phyloP scores from a whole-genome alignment of 257 asterid species.

The Solanum arcanum region DNA sequence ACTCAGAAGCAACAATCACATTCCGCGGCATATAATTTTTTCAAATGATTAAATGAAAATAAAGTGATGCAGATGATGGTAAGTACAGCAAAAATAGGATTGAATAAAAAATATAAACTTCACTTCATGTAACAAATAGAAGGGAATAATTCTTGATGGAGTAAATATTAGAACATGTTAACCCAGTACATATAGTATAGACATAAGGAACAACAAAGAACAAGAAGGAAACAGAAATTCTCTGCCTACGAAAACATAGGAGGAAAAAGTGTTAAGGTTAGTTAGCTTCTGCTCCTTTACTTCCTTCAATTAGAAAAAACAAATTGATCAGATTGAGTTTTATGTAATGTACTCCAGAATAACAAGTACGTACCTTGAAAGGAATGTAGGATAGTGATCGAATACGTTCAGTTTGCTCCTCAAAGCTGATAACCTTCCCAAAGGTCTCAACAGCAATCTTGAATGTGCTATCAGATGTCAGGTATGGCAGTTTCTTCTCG shows the following conservation, averaged over 20 bases:
- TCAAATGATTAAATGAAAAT: not conserved
- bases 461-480: slow-evolving; percentile 63
- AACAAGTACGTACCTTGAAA: slow-evolving; percentile 44
- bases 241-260: not conserved
- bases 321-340: not conserved
- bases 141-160: not conserved
- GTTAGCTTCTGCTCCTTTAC: not conserved
- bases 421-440: slow-evolving; percentile 67
- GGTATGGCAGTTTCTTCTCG: slow-evolving; percentile 56
- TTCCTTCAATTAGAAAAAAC: not conserved
- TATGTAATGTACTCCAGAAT: not conserved
- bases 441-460: slow-evolving; percentile 67
- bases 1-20: not conserved
- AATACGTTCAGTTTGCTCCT: slow-evolving; percentile 67
- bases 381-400: slow-evolving; percentile 59
- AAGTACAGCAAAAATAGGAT: not conserved
- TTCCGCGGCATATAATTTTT: not conserved
- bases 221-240: not conserved
- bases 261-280: not conserved
- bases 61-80: not conserved
- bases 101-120: not conserved
- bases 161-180: not conserved
- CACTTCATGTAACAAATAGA: not conserved
- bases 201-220: not conserved
- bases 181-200: not conserved